Evolutionary conservation across 225 moss, liverwort and hornwort species (phyloP), one percentile per base, ranked within the genome.

Genomic region (Physcomitrium patens): DNA sequence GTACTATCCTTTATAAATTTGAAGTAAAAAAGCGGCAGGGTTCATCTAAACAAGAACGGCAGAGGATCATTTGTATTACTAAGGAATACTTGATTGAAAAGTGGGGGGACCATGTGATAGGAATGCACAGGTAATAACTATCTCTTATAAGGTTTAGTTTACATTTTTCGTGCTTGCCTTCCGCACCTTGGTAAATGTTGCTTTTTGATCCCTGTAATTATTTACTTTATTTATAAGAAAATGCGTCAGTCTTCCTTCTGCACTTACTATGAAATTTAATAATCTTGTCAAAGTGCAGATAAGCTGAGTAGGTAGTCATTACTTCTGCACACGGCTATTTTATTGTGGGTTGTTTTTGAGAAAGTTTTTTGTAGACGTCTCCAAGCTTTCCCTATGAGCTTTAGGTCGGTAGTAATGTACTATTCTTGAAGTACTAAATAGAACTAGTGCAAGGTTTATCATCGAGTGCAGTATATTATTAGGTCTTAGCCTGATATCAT

Each of bases 51-150:
- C 94, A 99, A 88, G 93, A 95, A 81, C 84, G 97, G 42, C 80
- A 83, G 60, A 95, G 97, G 74, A 85, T 80, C 67, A 47, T 99
- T 23, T 91, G 89, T 77, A 80, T 99, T n/a, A 91, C 94, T 10
- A 88, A 88, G 73, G 90, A 90, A 49, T 90, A 82, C 62, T 80
- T 93, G 27, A 90, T 95, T 80, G 97, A 99, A 79, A 99, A 93
- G 72, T 94, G 89, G 76, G 90, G 81, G 44, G 97, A 99, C 71
- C 90, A 94, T 79, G 94, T 95, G 42, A 88, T 87, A 84, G 91
- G 94, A 70, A 84, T 99, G 69, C 93, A 99, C 90, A 99, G 97
- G 97, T 99, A 81, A 24, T 17, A 57, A 24, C 67, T 41, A 8
- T 80, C 65, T n/a, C 61, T 65, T 67, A 73, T 60, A 61, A 10